These are phyloP conservation scores for Plasmodium yoelii DNA, from an alignment of 169 alveolate genomes.

Conservation along the genomic window DNA sequence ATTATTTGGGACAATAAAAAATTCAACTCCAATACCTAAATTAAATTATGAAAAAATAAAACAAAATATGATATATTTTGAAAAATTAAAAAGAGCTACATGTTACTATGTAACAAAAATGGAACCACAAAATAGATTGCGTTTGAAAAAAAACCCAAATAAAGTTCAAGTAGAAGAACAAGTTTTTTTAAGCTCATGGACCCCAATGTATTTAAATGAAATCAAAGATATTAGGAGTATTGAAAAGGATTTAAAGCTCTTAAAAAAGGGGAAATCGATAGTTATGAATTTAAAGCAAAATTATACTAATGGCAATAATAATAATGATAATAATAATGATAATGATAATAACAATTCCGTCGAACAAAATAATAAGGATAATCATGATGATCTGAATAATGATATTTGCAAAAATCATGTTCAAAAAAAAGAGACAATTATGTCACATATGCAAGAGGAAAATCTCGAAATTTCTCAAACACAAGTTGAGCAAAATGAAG, in stretches of 20 bases:
- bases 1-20: constrained; percentile 38
- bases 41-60: constrained; percentile 33
- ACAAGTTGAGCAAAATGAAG: neutral
- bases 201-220: constrained; percentile 85
- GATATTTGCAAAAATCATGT: neutral
- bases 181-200: constrained; percentile 85
- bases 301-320: no score
- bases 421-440: neutral
- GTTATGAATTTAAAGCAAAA: constrained; percentile 33
- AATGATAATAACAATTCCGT: neutral
- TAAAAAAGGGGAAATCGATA: constrained; percentile 73
- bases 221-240: constrained; percentile 80
- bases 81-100: constrained; percentile 59
- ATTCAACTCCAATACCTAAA: constrained; percentile 48
- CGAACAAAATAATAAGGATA: neutral
- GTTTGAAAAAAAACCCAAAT: constrained; percentile 18
- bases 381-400: neutral
- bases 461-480: neutral
- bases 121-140: constrained; percentile 14
- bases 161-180: constrained; percentile 77
- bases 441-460: neutral
- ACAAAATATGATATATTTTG: constrained; percentile 53
- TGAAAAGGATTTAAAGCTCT: constrained; percentile 79
- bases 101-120: constrained; percentile 52
- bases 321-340: no score